Evolutionary conservation across 345 rosid species (phyloP), one percentile per base, ranked within the genome.

Genomic region (Tarenaya hassleriana): DNA sequence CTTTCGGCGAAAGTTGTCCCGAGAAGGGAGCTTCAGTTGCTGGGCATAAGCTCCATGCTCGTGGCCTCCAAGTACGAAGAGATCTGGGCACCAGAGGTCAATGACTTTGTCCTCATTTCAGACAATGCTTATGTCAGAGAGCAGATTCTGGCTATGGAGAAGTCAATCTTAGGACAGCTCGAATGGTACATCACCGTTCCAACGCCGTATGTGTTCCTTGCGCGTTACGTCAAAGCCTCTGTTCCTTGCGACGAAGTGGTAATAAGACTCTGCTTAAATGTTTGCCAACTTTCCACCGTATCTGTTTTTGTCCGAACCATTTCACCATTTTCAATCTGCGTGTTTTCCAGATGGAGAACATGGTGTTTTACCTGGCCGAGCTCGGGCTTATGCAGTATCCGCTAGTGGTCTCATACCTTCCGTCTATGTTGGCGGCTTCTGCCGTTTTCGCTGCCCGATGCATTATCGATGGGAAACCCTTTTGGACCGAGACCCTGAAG

Each of bases 41-140:
- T 84, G 14, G 96, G 96, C 31, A 74, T 88, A 41, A 74, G 94
- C 29, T 61, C 90, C 31, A 84, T 88, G 96, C 81, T 88, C 31
- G 70, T 84, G 16, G 90, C 94, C 3, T 84, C 84, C 75, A 88
- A 88, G 74, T 88, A 88, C 46, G 96, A 88, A 60, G 96, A 84
- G 80, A 84, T 84, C 53, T 84, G 94, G 96, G 86, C 95, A 19
- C 92, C 88, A n/a, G 82, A 83, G 75, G 84, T 80, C 13, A 77
- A 77, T 17, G 92, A 84, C 66, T 85, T 88, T 21, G 88, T 88
- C 15, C 60, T 46, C 70, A 75, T 88, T 68, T 82, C 95, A 13
- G 97, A 85, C 57, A 79, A 77, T 27, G 87, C 90, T 1, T 87
- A 84, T 54, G 15, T 24, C 5, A 81, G 89, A 59, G 81, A 82